These are phyloP conservation scores for Moricandia arvensis DNA, from an alignment of 345 rosid genomes.

Conservation along the genomic window DNA sequence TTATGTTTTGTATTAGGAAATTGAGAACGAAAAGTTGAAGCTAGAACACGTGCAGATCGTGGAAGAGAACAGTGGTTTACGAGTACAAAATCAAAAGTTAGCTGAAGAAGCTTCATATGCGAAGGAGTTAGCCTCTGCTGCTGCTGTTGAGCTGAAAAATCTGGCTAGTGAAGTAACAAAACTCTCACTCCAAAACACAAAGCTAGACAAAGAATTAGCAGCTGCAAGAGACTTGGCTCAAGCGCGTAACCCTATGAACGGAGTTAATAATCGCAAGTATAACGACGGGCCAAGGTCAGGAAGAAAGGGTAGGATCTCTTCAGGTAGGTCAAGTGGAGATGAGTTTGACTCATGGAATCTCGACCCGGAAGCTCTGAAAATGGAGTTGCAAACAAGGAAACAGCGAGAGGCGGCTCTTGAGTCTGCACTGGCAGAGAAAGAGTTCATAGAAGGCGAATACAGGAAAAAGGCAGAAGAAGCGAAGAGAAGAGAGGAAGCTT, in stretches of 20 bases:
- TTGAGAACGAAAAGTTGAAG: conserved; percentile 81
- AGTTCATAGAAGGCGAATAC: conserved; percentile 75
- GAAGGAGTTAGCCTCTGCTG: conserved; percentile 96
- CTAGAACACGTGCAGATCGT: conserved; percentile 74
- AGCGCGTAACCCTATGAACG: conserved; percentile 59
- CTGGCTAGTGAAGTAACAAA: conserved; percentile 92
- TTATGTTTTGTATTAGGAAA: conserved; percentile 52
- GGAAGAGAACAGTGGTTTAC: conserved; percentile 87
- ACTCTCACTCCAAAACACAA: conserved; percentile 73
- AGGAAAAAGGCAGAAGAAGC: conserved; percentile 83
- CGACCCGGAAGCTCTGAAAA: conserved; percentile 71
- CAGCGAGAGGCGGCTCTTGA: conserved; percentile 84
- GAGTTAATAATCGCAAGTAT: conserved; percentile 65
- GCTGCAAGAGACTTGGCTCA: conserved; percentile 70
- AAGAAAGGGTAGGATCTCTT: conserved; percentile 64
- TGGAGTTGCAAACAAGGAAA: conserved; percentile 91
- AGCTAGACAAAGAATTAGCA: conserved; percentile 73
- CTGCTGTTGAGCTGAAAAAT: conserved; percentile 96
- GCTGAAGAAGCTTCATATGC: conserved; percentile 98
- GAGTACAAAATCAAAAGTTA: conserved; percentile 80
- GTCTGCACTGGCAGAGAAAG: conserved; percentile 81
- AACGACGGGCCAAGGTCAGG: conserved; percentile 62
- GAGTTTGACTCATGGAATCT: conserved; percentile 84
- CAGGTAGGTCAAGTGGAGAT: conserved; percentile 63
- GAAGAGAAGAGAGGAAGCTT: conserved; percentile 81